Conservation (phyloP, 768 basidiomycete species). For the Agaricus sinodeliciosus region DNA sequence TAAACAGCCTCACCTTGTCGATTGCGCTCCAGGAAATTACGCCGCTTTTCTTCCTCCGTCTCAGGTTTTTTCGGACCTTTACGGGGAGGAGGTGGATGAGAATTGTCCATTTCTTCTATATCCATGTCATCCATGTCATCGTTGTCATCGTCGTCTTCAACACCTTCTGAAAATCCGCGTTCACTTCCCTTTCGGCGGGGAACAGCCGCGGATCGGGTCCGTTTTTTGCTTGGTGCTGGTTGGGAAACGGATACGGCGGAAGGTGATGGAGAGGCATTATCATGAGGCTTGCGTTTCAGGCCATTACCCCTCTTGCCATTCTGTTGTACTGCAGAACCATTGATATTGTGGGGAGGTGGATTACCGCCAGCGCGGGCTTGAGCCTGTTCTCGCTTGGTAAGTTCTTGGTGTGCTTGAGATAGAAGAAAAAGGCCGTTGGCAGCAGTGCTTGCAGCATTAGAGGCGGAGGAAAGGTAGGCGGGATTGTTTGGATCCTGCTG, state of each 20-base stretch:
- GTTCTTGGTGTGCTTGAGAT: conserved; percentile 92
- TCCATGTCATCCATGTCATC: conserved; percentile 33
- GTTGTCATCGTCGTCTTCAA: conserved; percentile 32
- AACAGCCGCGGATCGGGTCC: conserved; percentile 26
- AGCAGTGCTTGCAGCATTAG: conserved; percentile 59
- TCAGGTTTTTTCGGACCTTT: conserved; percentile 64
- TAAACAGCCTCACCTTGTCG: conserved; percentile 69
- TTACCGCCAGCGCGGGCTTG: conserved; percentile 52
- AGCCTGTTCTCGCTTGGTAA: conserved; percentile 90
- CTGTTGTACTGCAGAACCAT: conserved; percentile 18
- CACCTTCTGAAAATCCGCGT: conserved; percentile 25
- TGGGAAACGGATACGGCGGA: conserved; percentile 20
- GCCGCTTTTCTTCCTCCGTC: conserved; percentile 97
- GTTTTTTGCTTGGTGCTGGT: conserved; percentile 27
- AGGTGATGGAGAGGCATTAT: conserved; percentile 32
- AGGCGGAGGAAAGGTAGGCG: conserved; percentile 35
- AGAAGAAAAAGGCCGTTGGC: conserved; percentile 93
- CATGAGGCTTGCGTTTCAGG: conserved; percentile 63
- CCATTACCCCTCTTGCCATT: conserved; percentile 45
- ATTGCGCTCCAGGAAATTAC: conserved; percentile 95
- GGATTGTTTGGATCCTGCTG: conserved; percentile 22
- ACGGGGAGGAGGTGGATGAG: conserved; percentile 17
- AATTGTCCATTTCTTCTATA: conserved; percentile 29
- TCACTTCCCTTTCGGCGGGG: conserved; percentile 27
- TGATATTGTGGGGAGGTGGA: conserved; percentile 24